phyloP scores from a whole-genome alignment of 1,139 yeast genomes.

The Entelexis sorbosivorans region DNA sequence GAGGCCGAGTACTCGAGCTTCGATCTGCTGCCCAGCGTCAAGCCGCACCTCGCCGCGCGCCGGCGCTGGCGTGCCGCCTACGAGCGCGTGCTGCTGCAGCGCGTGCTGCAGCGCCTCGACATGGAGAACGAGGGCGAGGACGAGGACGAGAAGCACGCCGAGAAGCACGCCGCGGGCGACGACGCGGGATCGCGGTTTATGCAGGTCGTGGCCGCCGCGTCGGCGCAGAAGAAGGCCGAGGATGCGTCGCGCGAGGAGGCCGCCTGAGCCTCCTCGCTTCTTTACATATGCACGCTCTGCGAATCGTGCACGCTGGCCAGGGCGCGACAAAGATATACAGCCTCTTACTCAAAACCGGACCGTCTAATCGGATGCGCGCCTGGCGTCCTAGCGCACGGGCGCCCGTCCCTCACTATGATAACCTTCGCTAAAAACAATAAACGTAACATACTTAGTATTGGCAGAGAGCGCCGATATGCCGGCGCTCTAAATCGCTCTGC shows the following conservation, averaged over 20 bases:
- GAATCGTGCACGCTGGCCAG: no score
- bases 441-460: no score
- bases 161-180: not conserved
- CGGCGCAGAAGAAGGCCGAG: slow-evolving; percentile 17
- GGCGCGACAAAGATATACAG: no score
- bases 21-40: slow-evolving; percentile 62
- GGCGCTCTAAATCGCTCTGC: slow-evolving; percentile 43
- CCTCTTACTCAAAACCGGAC: no score
- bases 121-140: slow-evolving; percentile 41
- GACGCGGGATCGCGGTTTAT: slow-evolving; percentile 15
- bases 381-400: no score
- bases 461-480: not conserved
- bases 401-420: no score
- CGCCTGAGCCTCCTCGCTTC: not conserved
- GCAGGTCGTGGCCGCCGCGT: slow-evolving; percentile 21
- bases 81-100: slow-evolving; percentile 64
- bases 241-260: not conserved
- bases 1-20: slow-evolving; percentile 27
- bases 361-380: no score
- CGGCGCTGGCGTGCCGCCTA: slow-evolving; percentile 77
- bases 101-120: slow-evolving; percentile 58
- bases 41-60: slow-evolving; percentile 73
- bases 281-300: no score
- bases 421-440: no score
- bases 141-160: slow-evolving; percentile 2